Evolutionary conservation across 108 stramenopile species (phyloP), one percentile per base, ranked within the genome.

Genomic region (Nannochloropsis salina): DNA sequence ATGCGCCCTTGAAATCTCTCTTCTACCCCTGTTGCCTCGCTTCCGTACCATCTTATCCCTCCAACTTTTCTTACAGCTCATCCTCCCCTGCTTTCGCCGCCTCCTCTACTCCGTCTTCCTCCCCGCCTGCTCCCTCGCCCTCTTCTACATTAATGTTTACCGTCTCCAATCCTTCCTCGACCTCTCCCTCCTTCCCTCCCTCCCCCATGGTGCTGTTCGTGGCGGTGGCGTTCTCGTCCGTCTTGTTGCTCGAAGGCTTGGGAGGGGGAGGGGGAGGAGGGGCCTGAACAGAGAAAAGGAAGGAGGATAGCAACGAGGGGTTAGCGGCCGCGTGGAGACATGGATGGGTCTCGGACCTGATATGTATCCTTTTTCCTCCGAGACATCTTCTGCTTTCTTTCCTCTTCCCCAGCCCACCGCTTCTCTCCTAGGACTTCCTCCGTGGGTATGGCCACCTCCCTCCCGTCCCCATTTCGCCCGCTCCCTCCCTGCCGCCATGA

Each of bases 191-290:
- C 74, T 9, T 41, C 22, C 44, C 79, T 40, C 51, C 80, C 44
- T 80, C 86, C 41, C 45, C 83, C 41, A 83, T 87, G 45, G 83
- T 51, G 31, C 31, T 31, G 83, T 83, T 87, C 61, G 80, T 45
- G 45, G 10, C 44, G 9, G 12, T 45, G 40, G 83, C 45, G 2
- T 82, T 82, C 6, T 87, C 83, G 21, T 87, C 86, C 44, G 79
- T 84, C 86, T 87, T 87, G 2, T 82, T 82, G 15, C 47, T 51
- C 47, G 10, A 10, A 15, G 47, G 47, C 1, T 51, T 51, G 47
- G 47, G 47, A 51, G 47, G 47, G 47, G 47, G 47, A 15, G 47
- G 47, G 15, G 47, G 47, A 15, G 47, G 47, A 15, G 47, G 47
- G 12, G 47, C 47, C 47, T 51, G 31, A 31, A 31, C 31, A 51